A percentile compares a stretch with the other conserved stretches of the same genome.
These are phyloP conservation scores for Claviceps maximensis DNA, from an alignment of 2,329 filamentous ascomycete genomes.

Conservation along the genomic window DNA sequence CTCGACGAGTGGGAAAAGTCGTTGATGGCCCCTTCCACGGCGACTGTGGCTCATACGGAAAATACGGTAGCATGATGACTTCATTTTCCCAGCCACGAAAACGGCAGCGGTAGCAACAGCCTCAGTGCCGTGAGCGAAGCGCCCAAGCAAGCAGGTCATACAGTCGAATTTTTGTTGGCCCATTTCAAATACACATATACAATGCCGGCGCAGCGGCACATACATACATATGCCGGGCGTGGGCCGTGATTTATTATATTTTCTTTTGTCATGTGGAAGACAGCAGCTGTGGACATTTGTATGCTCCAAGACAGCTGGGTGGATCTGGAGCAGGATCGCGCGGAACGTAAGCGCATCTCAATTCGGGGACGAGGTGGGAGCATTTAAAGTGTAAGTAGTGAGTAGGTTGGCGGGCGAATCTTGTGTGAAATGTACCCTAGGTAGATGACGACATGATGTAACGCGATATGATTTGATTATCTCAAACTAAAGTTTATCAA, in stretches of 20 bases:
- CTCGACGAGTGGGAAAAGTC: constrained; percentile 84
- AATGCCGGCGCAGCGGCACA: background rate
- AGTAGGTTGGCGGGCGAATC: background rate
- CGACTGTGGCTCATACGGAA: constrained; percentile 17
- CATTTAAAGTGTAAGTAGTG: background rate
- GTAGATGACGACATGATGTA: constrained; percentile 4
- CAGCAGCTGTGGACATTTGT: background rate
- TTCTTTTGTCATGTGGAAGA: background rate
- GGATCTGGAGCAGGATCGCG: background rate
- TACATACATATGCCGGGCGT: background rate
- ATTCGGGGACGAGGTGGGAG: background rate
- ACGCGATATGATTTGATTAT: constrained; percentile 1
- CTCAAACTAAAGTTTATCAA: background rate
- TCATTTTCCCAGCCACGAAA: constrained; percentile 6
- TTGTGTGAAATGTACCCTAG: background rate
- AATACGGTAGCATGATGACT: constrained; percentile 12
- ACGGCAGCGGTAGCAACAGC: background rate
- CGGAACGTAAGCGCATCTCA: background rate
- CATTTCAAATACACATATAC: background rate
- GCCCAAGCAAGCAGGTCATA: background rate
- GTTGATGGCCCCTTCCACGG: constrained; percentile 15
- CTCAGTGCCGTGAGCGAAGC: too few relatives aligned
- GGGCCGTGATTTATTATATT: background rate
- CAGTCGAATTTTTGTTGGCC: background rate
- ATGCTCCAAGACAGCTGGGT: background rate